phyloP scores from a whole-genome alignment of 768 basidiomycete species.

The Pisolithus sp. region DNA sequence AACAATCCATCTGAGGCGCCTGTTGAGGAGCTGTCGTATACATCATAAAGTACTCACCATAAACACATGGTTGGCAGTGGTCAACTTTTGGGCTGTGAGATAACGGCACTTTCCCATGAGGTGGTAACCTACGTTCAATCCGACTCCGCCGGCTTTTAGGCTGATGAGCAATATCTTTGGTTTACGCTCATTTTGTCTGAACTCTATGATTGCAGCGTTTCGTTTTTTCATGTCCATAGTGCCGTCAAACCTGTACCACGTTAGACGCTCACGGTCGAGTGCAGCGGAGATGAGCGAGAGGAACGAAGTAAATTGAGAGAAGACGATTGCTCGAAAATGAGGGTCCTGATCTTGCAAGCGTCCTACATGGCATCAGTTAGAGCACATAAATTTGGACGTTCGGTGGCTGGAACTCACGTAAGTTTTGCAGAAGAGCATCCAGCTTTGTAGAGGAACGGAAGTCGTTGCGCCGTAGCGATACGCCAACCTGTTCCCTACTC shows the following conservation, averaged over 20 bases:
- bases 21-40: conserved; percentile 3
- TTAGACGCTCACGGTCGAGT: conserved; percentile 61
- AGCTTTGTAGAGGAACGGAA: conserved; percentile 90
- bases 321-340: conserved; percentile 76
- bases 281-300: conserved; percentile 72
- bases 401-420: conserved; percentile 42
- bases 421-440: conserved; percentile 68
- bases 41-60: conserved; percentile 46
- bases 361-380: conserved; percentile 30
- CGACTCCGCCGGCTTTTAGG: conserved; percentile 89
- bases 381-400: not conserved
- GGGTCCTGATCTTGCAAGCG: conserved; percentile 66
- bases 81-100: conserved; percentile 40
- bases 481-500: conserved; percentile 23
- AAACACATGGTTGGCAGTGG: conserved; percentile 78
- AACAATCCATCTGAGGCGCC: conserved; percentile 72
- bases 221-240: conserved; percentile 85
- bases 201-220: conserved; percentile 66
- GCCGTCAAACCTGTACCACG: conserved; percentile 83
- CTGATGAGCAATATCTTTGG: conserved; percentile 76
- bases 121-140: conserved; percentile 58
- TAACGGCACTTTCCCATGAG: not conserved
- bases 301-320: conserved; percentile 88
- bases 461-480: conserved; percentile 70
- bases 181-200: conserved; percentile 60